Conservation (phyloP, 345 rosid species). For the Psidium friedrichsthalianum region DNA sequence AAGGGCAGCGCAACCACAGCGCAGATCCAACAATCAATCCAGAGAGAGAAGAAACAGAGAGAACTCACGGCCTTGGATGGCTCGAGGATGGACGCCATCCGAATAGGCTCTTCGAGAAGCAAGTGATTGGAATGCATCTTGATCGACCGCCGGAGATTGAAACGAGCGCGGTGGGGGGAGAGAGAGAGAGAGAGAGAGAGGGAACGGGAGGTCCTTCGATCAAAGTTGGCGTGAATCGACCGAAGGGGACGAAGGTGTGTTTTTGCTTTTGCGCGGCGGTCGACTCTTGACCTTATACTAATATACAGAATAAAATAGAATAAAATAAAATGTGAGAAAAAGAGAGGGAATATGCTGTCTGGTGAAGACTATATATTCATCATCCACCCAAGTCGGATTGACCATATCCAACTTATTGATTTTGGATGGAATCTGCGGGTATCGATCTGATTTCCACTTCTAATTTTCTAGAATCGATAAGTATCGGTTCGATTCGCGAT, state of each 20-base stretch:
- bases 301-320: background rate
- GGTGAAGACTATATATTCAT: no score
- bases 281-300: background rate
- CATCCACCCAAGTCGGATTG: no score
- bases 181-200: background rate
- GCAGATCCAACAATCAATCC: background rate
- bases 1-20: background rate
- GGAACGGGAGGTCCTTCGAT: background rate
- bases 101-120: constrained; percentile 95
- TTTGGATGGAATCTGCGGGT: no score
- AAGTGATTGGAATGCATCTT: constrained; percentile 91
- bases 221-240: background rate
- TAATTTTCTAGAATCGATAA: no score
- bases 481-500: no score
- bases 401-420: no score
- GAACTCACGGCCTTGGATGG: constrained; percentile 74
- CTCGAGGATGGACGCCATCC: constrained; percentile 98
- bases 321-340: background rate
- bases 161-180: background rate
- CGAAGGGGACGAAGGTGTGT: background rate
- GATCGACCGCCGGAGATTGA: background rate
- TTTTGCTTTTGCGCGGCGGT: background rate
- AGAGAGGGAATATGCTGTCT: background rate
- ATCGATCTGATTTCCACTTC: no score
- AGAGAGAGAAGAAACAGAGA: background rate